These are phyloP conservation scores for Fusarium denticulatum DNA, from an alignment of 2,329 filamentous ascomycete genomes.

Conservation along the genomic window DNA sequence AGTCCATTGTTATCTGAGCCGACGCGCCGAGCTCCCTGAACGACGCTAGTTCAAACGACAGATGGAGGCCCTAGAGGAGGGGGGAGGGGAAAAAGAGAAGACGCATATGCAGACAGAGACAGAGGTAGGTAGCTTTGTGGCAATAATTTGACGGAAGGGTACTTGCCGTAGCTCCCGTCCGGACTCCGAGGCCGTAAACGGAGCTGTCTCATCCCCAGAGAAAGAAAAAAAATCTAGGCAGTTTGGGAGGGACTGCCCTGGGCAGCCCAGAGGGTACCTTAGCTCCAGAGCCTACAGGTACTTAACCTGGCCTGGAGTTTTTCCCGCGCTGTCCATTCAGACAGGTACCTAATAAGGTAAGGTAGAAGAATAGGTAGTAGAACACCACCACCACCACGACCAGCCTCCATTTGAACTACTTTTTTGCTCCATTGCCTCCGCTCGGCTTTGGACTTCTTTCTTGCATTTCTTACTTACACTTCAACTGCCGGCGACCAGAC, in stretches of 20 bases:
- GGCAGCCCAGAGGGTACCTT: not conserved
- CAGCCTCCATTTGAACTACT: slow-evolving; percentile 16
- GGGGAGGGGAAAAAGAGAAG: not conserved
- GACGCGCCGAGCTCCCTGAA: not conserved
- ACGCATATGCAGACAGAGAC: not conserved
- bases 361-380: slow-evolving; percentile 13
- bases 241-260: not conserved
- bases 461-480: slow-evolving; percentile 3
- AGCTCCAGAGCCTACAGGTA: slow-evolving; percentile 19
- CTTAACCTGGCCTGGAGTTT: slow-evolving; percentile 26
- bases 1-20: not conserved
- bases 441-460: slow-evolving; percentile 22
- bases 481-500: not conserved
- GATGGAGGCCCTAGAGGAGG: not conserved
- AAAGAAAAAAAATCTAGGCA: slow-evolving; percentile 43
- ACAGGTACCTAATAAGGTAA: not conserved
- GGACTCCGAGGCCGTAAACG: slow-evolving; percentile 53
- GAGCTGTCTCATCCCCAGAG: slow-evolving; percentile 44
- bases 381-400: not conserved
- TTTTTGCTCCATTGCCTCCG: slow-evolving; percentile 37
- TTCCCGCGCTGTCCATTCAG: slow-evolving; percentile 24
- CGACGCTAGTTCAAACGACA: not conserved
- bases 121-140: not conserved
- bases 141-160: not conserved
- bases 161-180: slow-evolving; percentile 33